phyloP scores from a whole-genome alignment of 192 early-diverging fungal genomes.

The Coemansia sp. region DNA sequence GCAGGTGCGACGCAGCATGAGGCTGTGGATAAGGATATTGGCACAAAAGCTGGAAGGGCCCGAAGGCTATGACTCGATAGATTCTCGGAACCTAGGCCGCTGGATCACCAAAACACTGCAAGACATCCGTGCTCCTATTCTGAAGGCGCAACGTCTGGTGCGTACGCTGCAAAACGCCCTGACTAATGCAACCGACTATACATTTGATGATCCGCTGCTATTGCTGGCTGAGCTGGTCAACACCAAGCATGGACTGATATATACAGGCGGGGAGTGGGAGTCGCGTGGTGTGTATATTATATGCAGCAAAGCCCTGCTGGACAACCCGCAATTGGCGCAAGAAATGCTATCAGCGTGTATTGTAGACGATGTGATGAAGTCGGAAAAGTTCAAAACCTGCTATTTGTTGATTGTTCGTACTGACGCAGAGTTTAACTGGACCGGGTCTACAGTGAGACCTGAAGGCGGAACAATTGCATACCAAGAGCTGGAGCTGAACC shows the following conservation, averaged over 20 bases:
- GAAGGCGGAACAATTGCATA: constrained; percentile 19
- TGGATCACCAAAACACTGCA: constrained; percentile 41
- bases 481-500: constrained; percentile 35
- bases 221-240: constrained; percentile 64
- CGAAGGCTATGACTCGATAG: constrained; percentile 28
- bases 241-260: constrained; percentile 72
- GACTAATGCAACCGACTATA: constrained; percentile 74
- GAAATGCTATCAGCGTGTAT: constrained; percentile 58
- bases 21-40: constrained; percentile 29
- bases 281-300: constrained; percentile 71
- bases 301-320: constrained; percentile 61
- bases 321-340: constrained; percentile 53
- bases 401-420: constrained; percentile 50
- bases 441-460: constrained; percentile 26
- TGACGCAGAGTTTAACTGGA: constrained; percentile 46
- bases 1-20: constrained; percentile 38
- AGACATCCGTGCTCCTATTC: constrained; percentile 49
- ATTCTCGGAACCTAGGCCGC: constrained; percentile 41
- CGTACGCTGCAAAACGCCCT: constrained; percentile 51
- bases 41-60: constrained; percentile 38
- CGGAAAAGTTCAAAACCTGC: constrained; percentile 17
- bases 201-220: constrained; percentile 56
- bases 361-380: constrained; percentile 21
- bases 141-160: constrained; percentile 48
- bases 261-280: constrained; percentile 65